These are phyloP conservation scores for sunflower (Helianthus annuus) DNA, from an alignment of 129 eudicot genomes.

Conservation along the genomic window HanXRQr2.0-SUNRISE NC_035443.2:39064997-39065496, in stretches of 20 bases:
- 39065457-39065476: not conserved
- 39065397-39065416: conserved; percentile 56
- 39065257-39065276: not conserved
- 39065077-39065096: not conserved
- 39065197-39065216: not conserved
- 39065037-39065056: not conserved
- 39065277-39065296: not conserved
- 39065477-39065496: conserved; percentile 6
- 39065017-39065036: not conserved
- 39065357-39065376: conserved; percentile 69
- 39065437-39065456: not conserved
- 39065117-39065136: conserved; percentile 5
- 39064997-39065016: not conserved
- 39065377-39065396: conserved; percentile 71
- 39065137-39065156: not conserved
- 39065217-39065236: conserved; percentile 10
- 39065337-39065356: conserved; percentile 1
- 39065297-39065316: conserved; percentile 10
- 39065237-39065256: not conserved
- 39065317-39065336: not conserved
- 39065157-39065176: not conserved
- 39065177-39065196: not conserved
- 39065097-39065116: conserved; percentile 1
- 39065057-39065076: not conserved
- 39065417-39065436: not conserved